Evolutionary conservation across 768 basidiomycete genomes (phyloP), one percentile per base, ranked within the genome.

Genomic region (Suillus weaverae): DNA sequence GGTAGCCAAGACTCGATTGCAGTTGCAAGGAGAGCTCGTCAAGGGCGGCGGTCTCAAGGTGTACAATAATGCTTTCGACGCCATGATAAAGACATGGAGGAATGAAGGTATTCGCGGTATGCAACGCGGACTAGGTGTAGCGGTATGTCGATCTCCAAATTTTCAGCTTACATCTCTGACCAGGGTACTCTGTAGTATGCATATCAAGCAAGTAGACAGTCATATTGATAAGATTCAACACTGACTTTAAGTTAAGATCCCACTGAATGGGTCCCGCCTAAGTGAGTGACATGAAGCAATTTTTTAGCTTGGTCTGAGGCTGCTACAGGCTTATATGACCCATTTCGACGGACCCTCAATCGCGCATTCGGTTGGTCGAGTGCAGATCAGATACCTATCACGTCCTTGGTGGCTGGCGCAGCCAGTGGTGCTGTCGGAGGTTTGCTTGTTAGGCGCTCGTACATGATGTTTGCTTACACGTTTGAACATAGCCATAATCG

Each of bases 1-100:
- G 71, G 94, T 95, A 26, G 91, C 92, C 53, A 99, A 99, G 79
- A 99, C 97, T 48, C 90, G 97, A 62, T 79, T 99, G 60, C 97
- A 99, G 75, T 85, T 99, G 32, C 95, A 99, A 73, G 97, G 97
- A 32, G 97, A 99, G 76, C 86, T 99, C 13, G 87, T 91, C 39
- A 94, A 90, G 72, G 83, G 78, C 8, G 87, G 89, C 10, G 83
- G 82, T 18, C 67, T 76, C 68, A 92, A 87, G 73, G 92, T 98
- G 3, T 99, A 99, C 81, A 92, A 86, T 66, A 92, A 89, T 73
- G 91, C 90, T n/a, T 65, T 94, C 48, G 96, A 99, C 71, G 95
- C 92, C 16, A 78, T 97, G 38, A 79, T 79, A 41, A 97, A 97
- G 79, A 97, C 95, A 7, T 95, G 89, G 86, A 84, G 76, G 73